Conservation (phyloP, 371 early-diverging fungal species). For the Mortierella sp. region DNA sequence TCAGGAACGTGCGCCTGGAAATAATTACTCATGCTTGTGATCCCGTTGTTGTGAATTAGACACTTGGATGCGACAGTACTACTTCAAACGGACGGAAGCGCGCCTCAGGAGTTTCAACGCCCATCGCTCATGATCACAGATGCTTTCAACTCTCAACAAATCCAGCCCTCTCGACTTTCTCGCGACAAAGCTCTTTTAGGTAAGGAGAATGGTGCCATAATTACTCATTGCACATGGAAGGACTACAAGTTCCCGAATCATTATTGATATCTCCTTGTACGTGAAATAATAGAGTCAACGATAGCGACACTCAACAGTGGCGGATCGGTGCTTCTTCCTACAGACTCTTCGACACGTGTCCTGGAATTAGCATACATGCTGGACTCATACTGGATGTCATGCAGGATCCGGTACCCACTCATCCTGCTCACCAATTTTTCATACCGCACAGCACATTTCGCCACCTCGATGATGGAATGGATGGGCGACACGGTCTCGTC, state of each 20-base stretch:
- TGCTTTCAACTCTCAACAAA: conserved; percentile 80
- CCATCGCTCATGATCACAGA: conserved; percentile 95
- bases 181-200: conserved; percentile 83
- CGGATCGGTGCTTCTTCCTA: conserved; percentile 92
- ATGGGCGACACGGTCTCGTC: conserved; percentile 88
- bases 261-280: too few relatives aligned
- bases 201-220: conserved; percentile 33
- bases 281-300: conserved; percentile 67
- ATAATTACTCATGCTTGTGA: background rate
- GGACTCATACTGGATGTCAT: conserved; percentile 87
- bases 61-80: conserved; percentile 90
- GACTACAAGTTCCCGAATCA: too few relatives aligned
- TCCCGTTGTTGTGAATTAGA: conserved; percentile 54
- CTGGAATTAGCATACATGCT: conserved; percentile 94
- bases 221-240: too few relatives aligned
- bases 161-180: conserved; percentile 77
- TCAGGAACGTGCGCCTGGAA: background rate
- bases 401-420: conserved; percentile 77
- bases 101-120: conserved; percentile 79
- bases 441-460: conserved; percentile 82
- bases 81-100: conserved; percentile 74
- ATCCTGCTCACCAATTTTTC: conserved; percentile 85
- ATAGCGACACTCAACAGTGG: conserved; percentile 70
- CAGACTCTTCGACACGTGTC: conserved; percentile 90
- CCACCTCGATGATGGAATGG: conserved; percentile 96